A percentile compares a stretch with the other conserved stretches of the same genome.
These are phyloP conservation scores for Russula ochroleuca DNA, from an alignment of 768 basidiomycete genomes.

Conservation along the genomic window DNA sequence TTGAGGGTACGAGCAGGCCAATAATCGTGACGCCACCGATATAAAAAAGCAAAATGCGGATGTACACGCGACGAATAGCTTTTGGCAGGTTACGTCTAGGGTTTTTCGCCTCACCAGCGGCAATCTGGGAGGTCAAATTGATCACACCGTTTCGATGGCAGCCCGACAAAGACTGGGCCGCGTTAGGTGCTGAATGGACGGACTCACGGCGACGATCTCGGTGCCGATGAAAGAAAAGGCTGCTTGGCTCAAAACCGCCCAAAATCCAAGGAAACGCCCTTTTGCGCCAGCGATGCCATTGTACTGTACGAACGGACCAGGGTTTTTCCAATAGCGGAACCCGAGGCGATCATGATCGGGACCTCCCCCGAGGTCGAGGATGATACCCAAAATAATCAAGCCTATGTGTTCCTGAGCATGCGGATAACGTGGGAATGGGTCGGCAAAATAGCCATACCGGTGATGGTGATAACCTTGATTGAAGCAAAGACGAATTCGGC, in stretches of 20 bases:
- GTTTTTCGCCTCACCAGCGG: slow-evolving; percentile 89
- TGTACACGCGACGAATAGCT: slow-evolving; percentile 57
- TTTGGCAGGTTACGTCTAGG: slow-evolving; percentile 65
- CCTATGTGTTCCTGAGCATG: slow-evolving; percentile 27
- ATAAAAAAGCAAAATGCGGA: slow-evolving; percentile 79
- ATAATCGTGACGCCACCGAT: slow-evolving; percentile 64
- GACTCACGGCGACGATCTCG: slow-evolving; percentile 82
- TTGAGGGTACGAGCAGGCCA: slow-evolving; percentile 77
- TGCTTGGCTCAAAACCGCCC: slow-evolving; percentile 74
- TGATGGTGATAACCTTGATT: slow-evolving; percentile 86
- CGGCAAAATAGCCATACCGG: slow-evolving; percentile 36
- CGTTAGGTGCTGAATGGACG: not conserved
- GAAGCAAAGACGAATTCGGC: slow-evolving; percentile 86
- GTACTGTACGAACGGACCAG: slow-evolving; percentile 83
- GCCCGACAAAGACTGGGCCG: not conserved
- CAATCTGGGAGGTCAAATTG: slow-evolving; percentile 46
- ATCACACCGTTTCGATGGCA: not conserved
- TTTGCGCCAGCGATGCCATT: slow-evolving; percentile 56
- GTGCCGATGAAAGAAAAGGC: slow-evolving; percentile 93
- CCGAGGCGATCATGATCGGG: slow-evolving; percentile 70
- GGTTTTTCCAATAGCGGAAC: slow-evolving; percentile 81
- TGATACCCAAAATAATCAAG: slow-evolving; percentile 52
- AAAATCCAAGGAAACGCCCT: slow-evolving; percentile 74
- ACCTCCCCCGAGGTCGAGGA: slow-evolving; percentile 86
- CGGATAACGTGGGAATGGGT: slow-evolving; percentile 38